Base-by-base conservation (phyloP, 2,329 filamentous ascomycete genomes). In the Elsinoe australis region DNA sequence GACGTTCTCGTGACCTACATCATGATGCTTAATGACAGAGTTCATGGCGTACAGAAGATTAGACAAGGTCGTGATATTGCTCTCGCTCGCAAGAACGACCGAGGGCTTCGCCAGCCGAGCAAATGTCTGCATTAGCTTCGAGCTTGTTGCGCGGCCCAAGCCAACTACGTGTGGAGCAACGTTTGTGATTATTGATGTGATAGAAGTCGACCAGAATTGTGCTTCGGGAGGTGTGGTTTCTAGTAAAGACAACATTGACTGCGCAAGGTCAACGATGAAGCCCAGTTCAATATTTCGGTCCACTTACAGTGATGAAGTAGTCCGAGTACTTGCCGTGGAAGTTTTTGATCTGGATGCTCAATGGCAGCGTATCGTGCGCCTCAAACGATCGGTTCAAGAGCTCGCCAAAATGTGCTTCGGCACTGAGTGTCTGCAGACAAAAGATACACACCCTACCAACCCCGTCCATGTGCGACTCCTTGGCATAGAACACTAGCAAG, bases 381-480 rank as follows among this genome's bases (percentile, higher is more conserved):
- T 88, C 83, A 57, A 98, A 96, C 12, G 73, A 75, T 66, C 87
- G 89, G 67, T 95, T 96, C 44, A 98, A 73, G 58, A 87, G 90
- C 60, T 83, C 79, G 22, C 88, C 90, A 65, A 96, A 96, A 53
- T 85, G 88, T 49, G 83, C 78, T 66, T 96, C 92, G 2, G 94
- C 88, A 59, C 90, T 96, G 60, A 98, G 70, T 0, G 92, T 96
- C 66, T 98, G 92, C 32, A 98, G 70, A 34, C 96, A 76, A 64
- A 98, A 96, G n/a, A 94, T 83, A 65, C 92, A 95, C 88, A 96
- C 95, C 49, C 92, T 79, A 19, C 96, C 87, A 1, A 95, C 75
- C 1, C 92, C 92, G 64, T 95, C 89, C 63, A 90, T 94, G 60
- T 96, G 90, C 33, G 80, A 78, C 62, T 95, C 88, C 38, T 95